Conservation (phyloP, 768 basidiomycete genomes). For the Lactarius sanguifluus region DNA sequence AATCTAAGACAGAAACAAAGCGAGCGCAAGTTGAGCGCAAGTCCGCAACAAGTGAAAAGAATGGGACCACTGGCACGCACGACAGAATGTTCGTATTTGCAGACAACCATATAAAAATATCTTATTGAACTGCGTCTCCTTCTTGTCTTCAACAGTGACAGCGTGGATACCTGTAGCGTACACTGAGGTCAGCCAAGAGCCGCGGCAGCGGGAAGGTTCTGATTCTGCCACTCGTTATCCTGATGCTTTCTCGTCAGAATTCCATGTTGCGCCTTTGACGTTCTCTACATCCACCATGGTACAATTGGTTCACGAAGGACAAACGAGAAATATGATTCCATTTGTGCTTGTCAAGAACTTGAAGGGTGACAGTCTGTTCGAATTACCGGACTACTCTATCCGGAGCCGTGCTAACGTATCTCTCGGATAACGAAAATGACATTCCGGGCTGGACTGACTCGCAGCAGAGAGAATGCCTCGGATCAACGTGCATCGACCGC, state of each 20-base stretch:
- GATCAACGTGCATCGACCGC: background rate
- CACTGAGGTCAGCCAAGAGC: too few species aligned
- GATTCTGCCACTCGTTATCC: background rate
- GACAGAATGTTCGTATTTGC: slow-evolving; percentile 44
- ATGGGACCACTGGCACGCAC: slow-evolving; percentile 32
- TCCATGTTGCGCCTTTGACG: background rate
- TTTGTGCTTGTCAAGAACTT: background rate
- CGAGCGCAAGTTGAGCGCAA: too few species aligned
- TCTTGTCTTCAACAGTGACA: slow-evolving; percentile 36
- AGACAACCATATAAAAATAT: slow-evolving; percentile 44
- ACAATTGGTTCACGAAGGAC: background rate
- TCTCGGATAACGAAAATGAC: too few species aligned
- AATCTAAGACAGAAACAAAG: slow-evolving; percentile 35
- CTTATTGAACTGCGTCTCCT: slow-evolving; percentile 42
- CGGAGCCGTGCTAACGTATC: background rate
- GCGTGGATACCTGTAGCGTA: slow-evolving; percentile 38
- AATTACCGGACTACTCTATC: background rate
- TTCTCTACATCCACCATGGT: background rate
- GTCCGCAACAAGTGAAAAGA: background rate
- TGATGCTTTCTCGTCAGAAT: background rate
- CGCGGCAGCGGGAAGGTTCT: too few species aligned
- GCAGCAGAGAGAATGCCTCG: background rate
- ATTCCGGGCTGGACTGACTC: background rate
- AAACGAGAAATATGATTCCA: background rate
- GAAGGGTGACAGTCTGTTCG: too few species aligned